Conservation (phyloP, 1,139 yeast species). For the Trichomonascaceae sp. region DNA sequence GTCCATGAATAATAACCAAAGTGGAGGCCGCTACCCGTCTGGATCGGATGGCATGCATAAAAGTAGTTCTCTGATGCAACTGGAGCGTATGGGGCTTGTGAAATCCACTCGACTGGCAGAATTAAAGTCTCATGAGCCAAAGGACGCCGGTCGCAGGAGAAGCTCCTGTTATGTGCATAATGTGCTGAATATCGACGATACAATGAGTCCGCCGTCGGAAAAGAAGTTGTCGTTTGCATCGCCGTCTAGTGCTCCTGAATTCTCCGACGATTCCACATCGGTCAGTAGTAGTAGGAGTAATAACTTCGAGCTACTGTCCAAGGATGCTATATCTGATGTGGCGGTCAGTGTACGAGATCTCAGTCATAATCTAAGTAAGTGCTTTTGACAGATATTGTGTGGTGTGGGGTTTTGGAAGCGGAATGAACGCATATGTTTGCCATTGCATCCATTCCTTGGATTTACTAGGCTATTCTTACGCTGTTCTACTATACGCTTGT, state of each 20-base stretch:
- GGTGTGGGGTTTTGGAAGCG: not conserved
- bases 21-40: not conserved
- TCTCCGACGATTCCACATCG: not conserved
- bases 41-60: conserved; percentile 1
- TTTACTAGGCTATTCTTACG: too few species aligned
- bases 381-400: not conserved
- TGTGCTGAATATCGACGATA: conserved; percentile 15
- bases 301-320: conserved; percentile 24
- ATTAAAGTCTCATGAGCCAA: conserved; percentile 4
- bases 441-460: too few species aligned
- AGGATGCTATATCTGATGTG: conserved; percentile 37
- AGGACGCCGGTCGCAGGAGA: conserved; percentile 9
- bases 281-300: conserved; percentile 11
- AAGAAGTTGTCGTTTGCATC: not conserved
- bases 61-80: conserved; percentile 7
- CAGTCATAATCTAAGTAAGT: conserved; percentile 32
- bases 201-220: not conserved
- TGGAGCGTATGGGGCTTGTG: conserved; percentile 5
- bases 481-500: not conserved
- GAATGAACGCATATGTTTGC: not conserved
- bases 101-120: not conserved
- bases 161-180: conserved; percentile 24
- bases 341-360: conserved; percentile 38
- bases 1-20: not conserved
- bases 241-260: conserved; percentile 8